Evolutionary conservation across 345 rosid species (phyloP).

Genomic region (Moringa oleifera): DNA sequence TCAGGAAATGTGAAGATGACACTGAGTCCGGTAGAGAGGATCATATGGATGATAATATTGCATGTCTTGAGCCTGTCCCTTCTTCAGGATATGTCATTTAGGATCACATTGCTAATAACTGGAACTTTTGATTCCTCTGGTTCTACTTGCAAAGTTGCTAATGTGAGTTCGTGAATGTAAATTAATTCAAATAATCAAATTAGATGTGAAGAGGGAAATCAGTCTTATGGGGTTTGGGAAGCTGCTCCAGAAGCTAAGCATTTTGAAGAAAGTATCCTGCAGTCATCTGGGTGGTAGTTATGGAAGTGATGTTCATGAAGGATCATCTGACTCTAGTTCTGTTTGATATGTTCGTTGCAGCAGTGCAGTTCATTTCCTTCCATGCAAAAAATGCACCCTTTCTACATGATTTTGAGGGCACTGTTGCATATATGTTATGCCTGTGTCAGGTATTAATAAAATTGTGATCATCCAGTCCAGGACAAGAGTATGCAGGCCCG

Average conservation of each 20-base stretch:
- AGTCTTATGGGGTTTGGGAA: not conserved
- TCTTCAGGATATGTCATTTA: conserved; percentile 1
- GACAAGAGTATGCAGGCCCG: not conserved
- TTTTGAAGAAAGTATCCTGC: not conserved
- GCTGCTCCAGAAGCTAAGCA: not conserved
- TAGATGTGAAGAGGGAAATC: conserved; percentile 5
- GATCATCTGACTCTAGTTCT: not conserved
- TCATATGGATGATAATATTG: conserved; percentile 6
- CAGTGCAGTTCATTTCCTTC: not conserved
- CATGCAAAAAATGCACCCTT: no score
- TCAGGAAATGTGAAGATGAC: not conserved
- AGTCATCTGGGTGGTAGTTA: not conserved
- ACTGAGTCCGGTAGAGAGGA: conserved; percentile 5
- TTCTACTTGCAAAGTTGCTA: not conserved
- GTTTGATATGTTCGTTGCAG: not conserved
- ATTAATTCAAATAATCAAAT: conserved; percentile 9
- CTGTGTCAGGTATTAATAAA: no score
- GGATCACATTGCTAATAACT: conserved; percentile 2
- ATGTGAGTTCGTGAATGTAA: not conserved
- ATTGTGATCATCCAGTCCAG: not conserved
- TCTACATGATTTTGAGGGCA: not conserved
- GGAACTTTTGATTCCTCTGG: conserved; percentile 3
- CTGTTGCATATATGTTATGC: not conserved
- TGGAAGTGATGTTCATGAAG: not conserved
- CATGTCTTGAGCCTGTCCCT: conserved; percentile 12